Base-by-base conservation (phyloP, 140 eudicot genomes). In the Oenanthe javanica region DNA sequence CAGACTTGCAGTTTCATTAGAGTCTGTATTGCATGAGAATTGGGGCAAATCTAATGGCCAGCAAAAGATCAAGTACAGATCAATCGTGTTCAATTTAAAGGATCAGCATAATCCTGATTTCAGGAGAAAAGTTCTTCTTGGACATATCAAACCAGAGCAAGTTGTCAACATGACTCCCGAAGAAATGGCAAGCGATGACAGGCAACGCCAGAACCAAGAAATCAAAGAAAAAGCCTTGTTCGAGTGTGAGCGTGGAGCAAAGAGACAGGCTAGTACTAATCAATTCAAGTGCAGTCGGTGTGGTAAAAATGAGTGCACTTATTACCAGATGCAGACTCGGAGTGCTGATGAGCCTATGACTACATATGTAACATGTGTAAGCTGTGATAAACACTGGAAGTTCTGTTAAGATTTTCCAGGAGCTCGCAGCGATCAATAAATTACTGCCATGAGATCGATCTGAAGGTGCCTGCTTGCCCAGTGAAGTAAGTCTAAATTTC, bases 271-370 rank as follows among this genome's bases (percentile, higher is more conserved):
- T 40, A 87, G 94, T 15, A 94, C 98, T 3, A 86, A 92, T 73
- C 84, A 90, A 83, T 94, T 94, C 79, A 92, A 75, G 46, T 94
- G 98, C 40, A 91, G 93, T 11, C 85, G 90, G 14, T 94, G 97
- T 52, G 85, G 84, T 87, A 91, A 94, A 85, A 83, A 87, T 51
- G 82, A 94, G 83, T 85, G 89, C 71, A 94, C 96, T 46, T 94
- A 94, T 78, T 92, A 92, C 76, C 98, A 92, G 88, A 74, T 94
- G 92, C 98, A 94, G 89, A 94, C 98, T 4, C 81, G 98, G 81
- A 90, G 98, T 89, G 98, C 98, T 14, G 98, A 94, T 86, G 98
- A 92, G 81, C 98, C 98, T 5, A 94, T 94, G 98, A 94, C 98
- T 0, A 94, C 98, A 13, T 94, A 83, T 77, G 98, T 94, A 19